Evolutionary conservation across 192 early-diverging fungal genomes (phyloP).

Genomic region (Coemansia umbellata): DNA sequence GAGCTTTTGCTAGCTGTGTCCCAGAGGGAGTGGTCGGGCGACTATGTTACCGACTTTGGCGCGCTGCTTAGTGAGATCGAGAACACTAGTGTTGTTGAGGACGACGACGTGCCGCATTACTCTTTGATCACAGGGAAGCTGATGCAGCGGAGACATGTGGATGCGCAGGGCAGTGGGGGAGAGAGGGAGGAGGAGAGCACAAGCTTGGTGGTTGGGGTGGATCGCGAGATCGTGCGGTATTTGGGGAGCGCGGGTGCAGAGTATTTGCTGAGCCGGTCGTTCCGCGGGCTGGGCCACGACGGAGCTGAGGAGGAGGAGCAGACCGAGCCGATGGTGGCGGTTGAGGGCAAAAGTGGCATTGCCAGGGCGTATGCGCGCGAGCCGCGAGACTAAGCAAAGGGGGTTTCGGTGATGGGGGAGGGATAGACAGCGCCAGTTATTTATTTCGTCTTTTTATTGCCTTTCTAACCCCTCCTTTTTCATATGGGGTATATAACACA

Average conservation of each 20-base stretch:
- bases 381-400: slow-evolving; percentile 19
- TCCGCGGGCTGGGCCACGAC: slow-evolving; percentile 75
- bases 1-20: slow-evolving; percentile 82
- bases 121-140: slow-evolving; percentile 84
- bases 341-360: slow-evolving; percentile 83
- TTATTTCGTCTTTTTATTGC: too few species aligned
- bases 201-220: not conserved
- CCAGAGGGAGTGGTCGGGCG: slow-evolving; percentile 59
- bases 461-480: too few species aligned
- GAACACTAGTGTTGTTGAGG: slow-evolving; percentile 38
- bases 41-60: slow-evolving; percentile 69
- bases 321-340: slow-evolving; percentile 28
- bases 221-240: slow-evolving; percentile 37
- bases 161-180: slow-evolving; percentile 13
- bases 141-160: slow-evolving; percentile 56
- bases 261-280: slow-evolving; percentile 71
- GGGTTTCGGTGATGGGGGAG: too few species aligned
- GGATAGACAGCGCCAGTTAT: too few species aligned
- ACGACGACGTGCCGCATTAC: slow-evolving; percentile 77
- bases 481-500: too few species aligned
- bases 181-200: too few species aligned
- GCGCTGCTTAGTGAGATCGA: slow-evolving; percentile 49
- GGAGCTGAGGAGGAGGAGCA: slow-evolving; percentile 4
- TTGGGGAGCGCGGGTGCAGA: slow-evolving; percentile 55
- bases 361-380: slow-evolving; percentile 70